These are phyloP conservation scores for Sporothrix luriei DNA, from an alignment of 2,329 filamentous ascomycete genomes.

Conservation along the genomic window DNA sequence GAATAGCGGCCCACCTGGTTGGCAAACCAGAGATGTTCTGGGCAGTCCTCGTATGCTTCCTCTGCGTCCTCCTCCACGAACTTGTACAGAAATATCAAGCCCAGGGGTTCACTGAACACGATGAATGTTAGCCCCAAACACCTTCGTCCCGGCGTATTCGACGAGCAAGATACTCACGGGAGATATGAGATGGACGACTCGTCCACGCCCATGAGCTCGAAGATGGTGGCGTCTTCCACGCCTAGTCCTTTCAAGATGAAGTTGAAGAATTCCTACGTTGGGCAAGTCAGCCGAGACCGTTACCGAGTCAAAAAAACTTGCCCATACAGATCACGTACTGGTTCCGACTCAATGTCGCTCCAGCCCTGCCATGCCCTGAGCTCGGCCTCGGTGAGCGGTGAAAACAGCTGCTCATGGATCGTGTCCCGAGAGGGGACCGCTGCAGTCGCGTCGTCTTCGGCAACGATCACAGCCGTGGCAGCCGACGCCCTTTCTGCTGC, in stretches of 20 bases:
- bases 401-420: slow-evolving; percentile 45
- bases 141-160: too few relatives aligned
- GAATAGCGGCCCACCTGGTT: slow-evolving; percentile 66
- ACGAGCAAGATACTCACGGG: slow-evolving; percentile 52
- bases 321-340: slow-evolving; percentile 55
- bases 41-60: slow-evolving; percentile 57
- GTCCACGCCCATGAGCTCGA: slow-evolving; percentile 76
- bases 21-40: slow-evolving; percentile 80
- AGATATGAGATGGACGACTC: slow-evolving; percentile 63
- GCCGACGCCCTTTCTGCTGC: slow-evolving; percentile 28
- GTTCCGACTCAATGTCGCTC: slow-evolving; percentile 87
- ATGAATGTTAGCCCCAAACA: slow-evolving; percentile 35
- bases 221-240: slow-evolving; percentile 69
- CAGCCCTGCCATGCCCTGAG: slow-evolving; percentile 68
- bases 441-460: slow-evolving; percentile 21
- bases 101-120: slow-evolving; percentile 66
- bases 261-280: slow-evolving; percentile 76
- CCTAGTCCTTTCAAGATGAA: slow-evolving; percentile 79
- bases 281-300: slow-evolving; percentile 35
- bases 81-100: slow-evolving; percentile 85
- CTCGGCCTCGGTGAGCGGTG: slow-evolving; percentile 55
- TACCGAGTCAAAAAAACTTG: background rate
- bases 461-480: slow-evolving; percentile 22
- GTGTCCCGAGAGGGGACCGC: slow-evolving; percentile 32
- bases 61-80: slow-evolving; percentile 60